Evolutionary conservation across 177 flowering plant species (phyloP), one percentile per base, ranked within the genome.

Genomic region (Vitis hybrid): DNA sequence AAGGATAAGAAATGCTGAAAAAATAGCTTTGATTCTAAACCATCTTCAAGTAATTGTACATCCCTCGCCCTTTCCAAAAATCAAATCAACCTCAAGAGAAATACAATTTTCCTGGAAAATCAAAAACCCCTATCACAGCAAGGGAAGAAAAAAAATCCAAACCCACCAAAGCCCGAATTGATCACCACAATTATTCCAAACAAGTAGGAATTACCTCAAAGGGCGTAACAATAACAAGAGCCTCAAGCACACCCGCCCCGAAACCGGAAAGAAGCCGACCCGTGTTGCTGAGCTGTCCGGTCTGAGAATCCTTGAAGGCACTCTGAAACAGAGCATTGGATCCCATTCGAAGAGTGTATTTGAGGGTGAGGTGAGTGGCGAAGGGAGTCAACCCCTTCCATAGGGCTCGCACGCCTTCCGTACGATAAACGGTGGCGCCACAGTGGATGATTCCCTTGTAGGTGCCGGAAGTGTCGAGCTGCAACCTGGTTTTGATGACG

Each of bases 341-440:
- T 0, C 99, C 98, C 99, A 95, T 95, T 3, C 99, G 82, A 18
- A 95, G 89, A 55, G 99, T 71, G 74, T 94, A 95, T 76, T 95
- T 95, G 20, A 94, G 82, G 3, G 99, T 95, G 38, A 95, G 80
- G 73, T 95, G 99, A 18, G 99, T 94, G 3, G 98, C 95, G 69
- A 93, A 95, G 3, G 99, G 99, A 1, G 99, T 95, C 68, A 95
- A 71, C 0, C 99, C 99, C 76, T 95, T 95, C 99, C 99, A 95
- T 33, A 95, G 79, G 13, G 99, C 97, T 20, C 97, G 82, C 10
- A 94, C 92, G 20, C 99, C 99, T 71, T 94, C 99, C 3, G 89
- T 85, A 11, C 77, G 65, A 1, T 38, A 31, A 0, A 90, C 73
- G 38, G 92, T 94, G 74, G 82, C 1, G 18, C 99, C 99, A 70